Evolutionary conservation across 345 rosid genomes (phyloP), one percentile per base, ranked within the genome.

Genomic region (Pistacia atlantica): DNA sequence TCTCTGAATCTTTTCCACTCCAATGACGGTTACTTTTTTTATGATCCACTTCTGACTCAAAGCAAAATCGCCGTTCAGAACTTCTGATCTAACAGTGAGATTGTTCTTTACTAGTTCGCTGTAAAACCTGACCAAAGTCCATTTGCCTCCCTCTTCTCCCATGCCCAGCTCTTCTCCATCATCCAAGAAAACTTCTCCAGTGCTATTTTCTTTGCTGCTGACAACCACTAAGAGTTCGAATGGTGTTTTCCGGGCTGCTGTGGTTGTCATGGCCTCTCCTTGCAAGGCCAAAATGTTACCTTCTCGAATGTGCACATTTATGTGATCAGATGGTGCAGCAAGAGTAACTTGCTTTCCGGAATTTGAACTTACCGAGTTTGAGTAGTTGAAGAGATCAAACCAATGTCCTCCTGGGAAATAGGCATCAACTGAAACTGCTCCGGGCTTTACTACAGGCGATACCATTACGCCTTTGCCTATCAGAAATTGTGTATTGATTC

Each of bases 301-400:
- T 49, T 67, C 71, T 25, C 71, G 58, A 49, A 67, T 20, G 48
- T 67, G 58, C n/a, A 48, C 71, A 8, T 67, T 49, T 28, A 68
- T 49, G 2, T 68, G 72, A 68, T 68, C 42, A 28, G 45, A 37
- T 0, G 59, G 72, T 28, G 72, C 42, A 8, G 13, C 58, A 28
- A 68, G 59, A 13, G 13, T 68, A 16, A 14, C 31, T 51, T 51
- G 58, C 42, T 49, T 68, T 8, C 72, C 72, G 0, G 59, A 16
- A 4, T 25, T 25, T 51, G 31, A 11, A 16, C 14, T 14, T 11
- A 25, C 22, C 6, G 59, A 68, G 10, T 49, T 68, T 14, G 59
- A 68, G 22, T 68, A 28, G 22, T 68, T 68, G 58, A 68, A 68
- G 1, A 68, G 72, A 51, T 68, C 72, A 68, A 68, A 68, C 72